These are phyloP conservation scores for Mortierella sp. DNA, from an alignment of 371 early-diverging fungal species.

Conservation along the genomic window DNA sequence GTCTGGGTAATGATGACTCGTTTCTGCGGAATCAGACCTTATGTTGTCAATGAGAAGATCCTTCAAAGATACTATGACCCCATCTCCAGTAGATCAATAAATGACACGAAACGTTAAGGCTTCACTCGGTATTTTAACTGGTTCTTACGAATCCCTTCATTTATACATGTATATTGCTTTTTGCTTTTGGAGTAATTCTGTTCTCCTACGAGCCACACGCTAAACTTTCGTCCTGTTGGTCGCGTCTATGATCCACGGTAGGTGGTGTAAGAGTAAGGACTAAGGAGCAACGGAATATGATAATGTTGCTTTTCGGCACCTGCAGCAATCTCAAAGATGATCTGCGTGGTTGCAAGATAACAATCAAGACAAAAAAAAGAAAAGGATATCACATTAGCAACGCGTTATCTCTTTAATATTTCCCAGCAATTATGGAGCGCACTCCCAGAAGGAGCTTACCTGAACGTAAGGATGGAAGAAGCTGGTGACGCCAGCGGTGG, in stretches of 20 bases:
- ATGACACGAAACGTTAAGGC: no score
- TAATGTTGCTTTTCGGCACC: slow-evolving; percentile 68
- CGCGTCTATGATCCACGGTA: slow-evolving; percentile 72
- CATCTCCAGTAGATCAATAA: no score
- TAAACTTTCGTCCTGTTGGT: background rate
- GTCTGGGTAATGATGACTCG: background rate
- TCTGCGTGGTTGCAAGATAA: no score
- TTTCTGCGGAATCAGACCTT: background rate
- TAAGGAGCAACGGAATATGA: slow-evolving; percentile 86
- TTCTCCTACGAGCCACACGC: background rate
- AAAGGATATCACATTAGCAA: background rate
- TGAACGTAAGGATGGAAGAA: slow-evolving; percentile 84
- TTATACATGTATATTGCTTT: background rate
- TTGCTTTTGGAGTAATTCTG: background rate
- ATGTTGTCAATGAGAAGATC: no score
- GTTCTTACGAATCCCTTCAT: no score
- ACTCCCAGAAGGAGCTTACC: slow-evolving; percentile 56
- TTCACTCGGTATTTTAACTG: no score
- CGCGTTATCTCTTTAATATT: no score
- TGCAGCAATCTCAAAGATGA: slow-evolving; percentile 71
- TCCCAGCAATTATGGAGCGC: no score
- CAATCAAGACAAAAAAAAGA: no score
- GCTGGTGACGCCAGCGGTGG: slow-evolving; percentile 64
- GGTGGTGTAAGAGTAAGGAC: slow-evolving; percentile 87
- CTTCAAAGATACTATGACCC: no score